Evolutionary conservation across 2,329 filamentous ascomycete species (phyloP), one percentile per base, ranked within the genome.

Genomic region (Colletotrichum noveboracense): DNA sequence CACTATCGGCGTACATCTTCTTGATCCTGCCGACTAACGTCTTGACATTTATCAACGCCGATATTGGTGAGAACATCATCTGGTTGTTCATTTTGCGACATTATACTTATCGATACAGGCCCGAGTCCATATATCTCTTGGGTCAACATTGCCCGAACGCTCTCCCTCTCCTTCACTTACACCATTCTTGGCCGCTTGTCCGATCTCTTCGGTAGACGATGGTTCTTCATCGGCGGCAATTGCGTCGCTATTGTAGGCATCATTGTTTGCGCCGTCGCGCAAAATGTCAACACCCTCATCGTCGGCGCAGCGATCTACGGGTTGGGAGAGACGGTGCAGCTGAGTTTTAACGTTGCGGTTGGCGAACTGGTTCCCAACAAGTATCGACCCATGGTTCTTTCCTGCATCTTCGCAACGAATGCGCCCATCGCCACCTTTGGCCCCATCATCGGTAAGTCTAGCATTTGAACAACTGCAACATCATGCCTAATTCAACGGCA

Each of bases 351-450:
- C 56, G 82, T 85, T 12, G 82, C 82, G 7, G 79, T 87, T 14
- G 82, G 84, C 21, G 86, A 87, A 78, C 78, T 87, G 21, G 83
- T 87, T 16, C 85, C 86, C 21, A 87, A 86, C 79, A 86, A 86
- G 80, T 85, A 86, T 70, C 82, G 85, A 10, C 80, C 82, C 13
- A 77, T 83, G 68, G 82, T 82, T 6, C 64, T 81, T 9, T 81
- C 82, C 7, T 80, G 84, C 32, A 79, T 85, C 30, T 85, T 85
- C 58, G 71, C 81, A 38, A 82, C 82, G 5, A 83, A 83, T 43
- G 83, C 83, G 3, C 82, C 81, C 6, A 83, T 83, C 58, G 82
- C 81, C 16, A 80, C 79, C 18, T 83, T 84, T 68, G 84, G 83
- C 2, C 82, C 84, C 7, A 81, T 84, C 64, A 83, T 85, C 32